phyloP scores from a whole-genome alignment of 306 rosid species.

The Prosopis cineraria region DNA sequence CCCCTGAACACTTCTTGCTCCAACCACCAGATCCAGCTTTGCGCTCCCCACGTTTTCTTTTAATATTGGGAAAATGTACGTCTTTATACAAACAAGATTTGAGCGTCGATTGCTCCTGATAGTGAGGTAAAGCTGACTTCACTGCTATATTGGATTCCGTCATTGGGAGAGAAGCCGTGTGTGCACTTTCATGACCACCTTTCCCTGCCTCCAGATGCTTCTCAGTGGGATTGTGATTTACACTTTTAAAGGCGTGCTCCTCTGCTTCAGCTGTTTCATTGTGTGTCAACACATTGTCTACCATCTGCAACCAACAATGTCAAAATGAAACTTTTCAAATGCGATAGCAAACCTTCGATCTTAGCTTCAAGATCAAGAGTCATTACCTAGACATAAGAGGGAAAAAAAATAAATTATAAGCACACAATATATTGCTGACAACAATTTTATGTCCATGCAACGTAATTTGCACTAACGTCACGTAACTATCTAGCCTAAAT shows the following conservation, averaged over 20 bases:
- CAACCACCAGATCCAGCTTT: conserved; percentile 80
- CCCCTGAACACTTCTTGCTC: conserved; percentile 74
- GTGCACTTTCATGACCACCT: conserved; percentile 42
- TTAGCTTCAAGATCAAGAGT: not conserved
- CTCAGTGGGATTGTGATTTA: conserved; percentile 31
- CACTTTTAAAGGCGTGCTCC: conserved; percentile 32
- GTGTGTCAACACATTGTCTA: conserved; percentile 61
- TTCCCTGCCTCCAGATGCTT: conserved; percentile 44
- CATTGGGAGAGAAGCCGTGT: conserved; percentile 39
- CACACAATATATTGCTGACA: not conserved
- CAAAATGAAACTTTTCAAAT: conserved; percentile 13
- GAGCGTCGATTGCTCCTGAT: conserved; percentile 60
- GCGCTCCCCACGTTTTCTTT: conserved; percentile 89
- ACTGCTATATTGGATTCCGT: conserved; percentile 40
- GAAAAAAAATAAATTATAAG: not conserved
- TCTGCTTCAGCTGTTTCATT: conserved; percentile 58
- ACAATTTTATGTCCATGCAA: not conserved
- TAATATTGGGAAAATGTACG: conserved; percentile 56
- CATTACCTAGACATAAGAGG: not conserved
- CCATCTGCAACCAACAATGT: conserved; percentile 54
- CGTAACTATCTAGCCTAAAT: not conserved
- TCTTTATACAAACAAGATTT: conserved; percentile 58
- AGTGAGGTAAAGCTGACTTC: conserved; percentile 38
- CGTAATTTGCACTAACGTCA: not conserved
- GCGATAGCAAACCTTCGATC: not conserved